phyloP scores from a whole-genome alignment of 805 yeast genomes.

The Starmerella tilneyi region DNA sequence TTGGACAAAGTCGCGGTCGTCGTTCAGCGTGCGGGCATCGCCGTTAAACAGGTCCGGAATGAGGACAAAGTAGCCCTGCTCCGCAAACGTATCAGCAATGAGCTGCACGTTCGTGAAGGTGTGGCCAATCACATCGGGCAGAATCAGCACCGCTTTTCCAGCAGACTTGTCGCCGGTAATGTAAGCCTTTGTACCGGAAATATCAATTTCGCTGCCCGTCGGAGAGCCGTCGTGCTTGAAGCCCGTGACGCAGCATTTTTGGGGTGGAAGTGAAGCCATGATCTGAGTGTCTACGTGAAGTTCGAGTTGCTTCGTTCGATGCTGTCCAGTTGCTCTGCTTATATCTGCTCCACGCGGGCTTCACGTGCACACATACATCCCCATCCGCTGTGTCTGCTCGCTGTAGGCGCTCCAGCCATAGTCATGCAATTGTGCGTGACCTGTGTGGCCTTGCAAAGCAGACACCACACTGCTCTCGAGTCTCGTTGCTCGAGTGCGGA shows the following conservation, averaged over 20 bases:
- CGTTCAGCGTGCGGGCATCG: conserved; percentile 37
- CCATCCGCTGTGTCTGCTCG: too few relatives aligned
- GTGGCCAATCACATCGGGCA: conserved; percentile 62
- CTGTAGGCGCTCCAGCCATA: too few relatives aligned
- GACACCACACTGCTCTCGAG: too few relatives aligned
- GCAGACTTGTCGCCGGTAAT: conserved; percentile 40
- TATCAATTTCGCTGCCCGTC: conserved; percentile 23
- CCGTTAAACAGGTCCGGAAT: conserved; percentile 66
- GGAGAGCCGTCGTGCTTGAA: conserved; percentile 28
- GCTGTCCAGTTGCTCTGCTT: not conserved
- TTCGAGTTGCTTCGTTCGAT: not conserved
- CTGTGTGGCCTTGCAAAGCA: too few relatives aligned
- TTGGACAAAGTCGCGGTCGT: conserved; percentile 19
- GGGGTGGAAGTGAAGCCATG: conserved; percentile 32
- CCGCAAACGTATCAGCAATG: conserved; percentile 43
- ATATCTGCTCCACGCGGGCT: not conserved
- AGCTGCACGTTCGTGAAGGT: conserved; percentile 47
- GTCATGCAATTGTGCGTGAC: conserved; percentile 1
- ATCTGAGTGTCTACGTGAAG: not conserved
- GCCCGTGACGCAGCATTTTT: conserved; percentile 30
- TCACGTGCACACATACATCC: conserved; percentile 1
- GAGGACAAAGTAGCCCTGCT: conserved; percentile 51
- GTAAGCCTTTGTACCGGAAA: conserved; percentile 36
- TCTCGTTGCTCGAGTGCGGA: too few relatives aligned
- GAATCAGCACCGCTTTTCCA: conserved; percentile 43